Base-by-base conservation (phyloP, 1,284 basidiomycete species). In the Ganoderma boninense region DNA sequence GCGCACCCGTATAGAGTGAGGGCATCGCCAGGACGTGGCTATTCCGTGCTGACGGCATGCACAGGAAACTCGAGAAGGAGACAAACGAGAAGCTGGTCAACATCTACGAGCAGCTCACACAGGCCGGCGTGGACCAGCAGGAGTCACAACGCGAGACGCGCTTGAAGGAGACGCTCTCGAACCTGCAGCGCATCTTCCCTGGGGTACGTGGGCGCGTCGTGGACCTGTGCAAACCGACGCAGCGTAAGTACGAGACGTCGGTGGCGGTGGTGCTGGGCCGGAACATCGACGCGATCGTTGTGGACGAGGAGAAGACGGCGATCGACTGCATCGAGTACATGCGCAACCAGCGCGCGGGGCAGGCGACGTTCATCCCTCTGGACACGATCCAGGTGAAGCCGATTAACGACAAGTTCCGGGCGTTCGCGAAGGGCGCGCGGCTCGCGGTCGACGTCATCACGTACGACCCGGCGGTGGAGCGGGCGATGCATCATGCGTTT, bases 311-410 rank as follows among this genome's bases (percentile, higher is more conserved):
- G 84, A 96, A 95, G 82, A 97, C 95, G 0, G 98, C 96, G 1
- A 98, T 99, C 72, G 96, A 97, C 77, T 99, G 98, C 81, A 98
- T 99, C 77, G 95, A 97, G 93, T 99, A 98, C 81, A 91, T 99
- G 87, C 94, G 96, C 71, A 96, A 94, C 77, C 96, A 98, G 82
- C 93, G 97, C 43, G 91, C 93, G 0, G 97, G 97, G 1, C 95
- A 97, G 82, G 97, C 97, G 8, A 99, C 97, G 0, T 99, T 99
- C 84, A 93, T 99, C 64, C 98, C 98, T 0, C 91, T 99, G 14
- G 97, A 99, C 80, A 97, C 95, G 1, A 97, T 99, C 74, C 95
- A 97, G 78, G 92, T 94, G 62, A 98, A 97, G 80, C 92, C 96
- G 1, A 88, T 97, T 74, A 97, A 97, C 74, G 98, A 99, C 83